A percentile compares a stretch with the other conserved stretches of the same genome.
Evolutionary conservation across 208 protist genomes (phyloP).

Genomic region (Trichomonas vaginalis): DNA sequence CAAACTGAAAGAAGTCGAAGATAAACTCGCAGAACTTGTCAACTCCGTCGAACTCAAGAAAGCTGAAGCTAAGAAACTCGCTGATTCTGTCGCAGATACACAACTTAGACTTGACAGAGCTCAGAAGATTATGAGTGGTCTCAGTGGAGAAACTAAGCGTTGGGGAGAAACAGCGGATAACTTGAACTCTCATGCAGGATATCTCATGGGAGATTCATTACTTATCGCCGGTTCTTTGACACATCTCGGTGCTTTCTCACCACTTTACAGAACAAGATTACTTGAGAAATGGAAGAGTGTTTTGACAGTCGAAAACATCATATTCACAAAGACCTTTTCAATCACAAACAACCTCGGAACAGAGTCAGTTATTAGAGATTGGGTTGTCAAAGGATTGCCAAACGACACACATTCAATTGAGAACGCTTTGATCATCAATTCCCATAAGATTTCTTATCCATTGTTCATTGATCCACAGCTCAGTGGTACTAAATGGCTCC

Average conservation of each 20-base stretch:
- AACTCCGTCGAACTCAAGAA: slow-evolving; percentile 75
- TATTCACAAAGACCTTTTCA: slow-evolving; percentile 69
- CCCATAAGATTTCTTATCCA: slow-evolving; percentile 74
- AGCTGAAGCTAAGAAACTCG: slow-evolving; percentile 52
- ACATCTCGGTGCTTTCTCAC: slow-evolving; percentile 89
- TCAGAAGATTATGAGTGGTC: slow-evolving; percentile 72
- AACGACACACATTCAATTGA: slow-evolving; percentile 83
- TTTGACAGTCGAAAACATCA: slow-evolving; percentile 64
- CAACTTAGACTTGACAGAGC: slow-evolving; percentile 46
- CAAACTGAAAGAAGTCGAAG: slow-evolving; percentile 64
- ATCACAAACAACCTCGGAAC: slow-evolving; percentile 70
- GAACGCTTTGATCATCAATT: slow-evolving; percentile 76
- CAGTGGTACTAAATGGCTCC: slow-evolving; percentile 86
- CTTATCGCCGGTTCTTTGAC: slow-evolving; percentile 78
- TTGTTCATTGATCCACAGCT: slow-evolving; percentile 93
- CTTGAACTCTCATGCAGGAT: not conserved
- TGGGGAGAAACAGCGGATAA: slow-evolving; percentile 58
- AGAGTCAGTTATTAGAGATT: slow-evolving; percentile 64
- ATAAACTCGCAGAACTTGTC: slow-evolving; percentile 67
- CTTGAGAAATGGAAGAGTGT: slow-evolving; percentile 67
- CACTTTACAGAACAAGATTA: slow-evolving; percentile 68
- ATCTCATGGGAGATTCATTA: slow-evolving; percentile 79
- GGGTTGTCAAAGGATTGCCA: slow-evolving; percentile 86
- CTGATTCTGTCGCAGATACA: slow-evolving; percentile 24
- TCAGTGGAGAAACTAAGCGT: slow-evolving; percentile 82